Evolutionary conservation across 2,329 filamentous ascomycete species (phyloP), one percentile per base, ranked within the genome.

Genomic region (Falciphora oryzae): DNA sequence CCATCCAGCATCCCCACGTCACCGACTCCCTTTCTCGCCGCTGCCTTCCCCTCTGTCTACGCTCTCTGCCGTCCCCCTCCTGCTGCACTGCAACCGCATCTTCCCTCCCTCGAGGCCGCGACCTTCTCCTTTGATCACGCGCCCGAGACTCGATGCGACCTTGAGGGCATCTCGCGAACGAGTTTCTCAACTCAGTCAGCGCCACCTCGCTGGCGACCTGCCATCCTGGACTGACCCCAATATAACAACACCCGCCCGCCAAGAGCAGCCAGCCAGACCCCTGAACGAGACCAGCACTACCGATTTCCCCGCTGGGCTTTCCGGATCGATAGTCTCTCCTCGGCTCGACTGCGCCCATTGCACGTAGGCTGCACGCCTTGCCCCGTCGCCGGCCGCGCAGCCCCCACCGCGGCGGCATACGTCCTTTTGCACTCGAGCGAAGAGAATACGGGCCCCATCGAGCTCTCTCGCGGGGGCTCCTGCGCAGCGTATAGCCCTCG

Each of bases 71-170:
- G 18, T n/a, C 22, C 44, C 18, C 44, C 44, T 53, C 44, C 44
- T 53, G 44, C 32, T 61, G 59, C 59, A 38, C 59, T 61, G 59
- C 32, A 61, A 44, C 59, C 59, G 18, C 32, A 61, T 61, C n/a
- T 38, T 27, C 10, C 59, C 59, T 61, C 27, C 32, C 32, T 38
- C 59, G 27, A 25, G 31, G 27, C n/a, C 32, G 27, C 32, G 32
- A 61, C 59, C 59, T 61, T 61, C 59, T 61, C 38, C 59, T 61
- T 61, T 61, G 32, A 61, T 61, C 59, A 44, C n/a, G 38, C 32
- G 27, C 22, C 32, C 16, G 32, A 27, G 29, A 31, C 32, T 61
- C 32, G 59, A 61, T 61, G 59, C 18, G 32, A 32, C 38, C 22
- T n/a, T 61, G 59, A 61, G 59, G 32, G 13, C 25, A n/a, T n/a